A percentile compares a stretch with the other conserved stretches of the same genome.
These are phyloP conservation scores for Colletotrichum orbiculare DNA, from an alignment of 2,329 filamentous ascomycete species.

Conservation along the genomic window DNA sequence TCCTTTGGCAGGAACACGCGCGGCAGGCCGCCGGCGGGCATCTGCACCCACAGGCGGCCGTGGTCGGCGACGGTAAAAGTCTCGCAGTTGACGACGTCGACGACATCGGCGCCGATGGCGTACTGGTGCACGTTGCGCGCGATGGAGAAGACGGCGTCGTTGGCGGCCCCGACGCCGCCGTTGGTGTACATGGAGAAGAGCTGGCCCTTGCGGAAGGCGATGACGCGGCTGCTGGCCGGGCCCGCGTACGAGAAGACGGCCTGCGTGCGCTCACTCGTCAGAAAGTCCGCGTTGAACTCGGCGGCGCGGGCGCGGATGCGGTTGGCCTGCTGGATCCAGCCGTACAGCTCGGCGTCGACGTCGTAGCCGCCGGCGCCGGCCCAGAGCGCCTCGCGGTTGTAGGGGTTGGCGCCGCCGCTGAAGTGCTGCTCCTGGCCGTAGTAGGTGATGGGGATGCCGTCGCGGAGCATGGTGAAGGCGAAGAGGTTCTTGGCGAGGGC, in stretches of 20 bases:
- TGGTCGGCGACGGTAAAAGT: slow-evolving; percentile 27
- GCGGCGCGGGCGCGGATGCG: slow-evolving; percentile 51
- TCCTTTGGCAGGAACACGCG: slow-evolving; percentile 33
- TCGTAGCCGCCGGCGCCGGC: slow-evolving; percentile 55
- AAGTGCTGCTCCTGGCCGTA: slow-evolving; percentile 74
- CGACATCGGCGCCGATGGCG: slow-evolving; percentile 44
- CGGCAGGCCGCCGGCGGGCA: slow-evolving; percentile 32
- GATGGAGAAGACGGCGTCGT: slow-evolving; percentile 46
- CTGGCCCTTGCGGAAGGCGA: slow-evolving; percentile 35
- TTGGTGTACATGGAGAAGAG: slow-evolving; percentile 50
- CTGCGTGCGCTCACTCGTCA: slow-evolving; percentile 25
- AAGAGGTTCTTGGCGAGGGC: slow-evolving; percentile 70
- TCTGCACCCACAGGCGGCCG: slow-evolving; percentile 34
- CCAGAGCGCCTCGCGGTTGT: slow-evolving; percentile 69
- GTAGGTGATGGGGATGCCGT: slow-evolving; percentile 74
- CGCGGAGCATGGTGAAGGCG: slow-evolving; percentile 67
- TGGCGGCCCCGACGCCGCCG: slow-evolving; percentile 46
- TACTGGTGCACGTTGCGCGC: slow-evolving; percentile 50
- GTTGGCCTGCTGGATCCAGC: slow-evolving; percentile 59
- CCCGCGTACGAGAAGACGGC: slow-evolving; percentile 29
- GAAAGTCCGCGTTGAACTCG: slow-evolving; percentile 19
- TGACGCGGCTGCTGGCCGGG: slow-evolving; percentile 29
- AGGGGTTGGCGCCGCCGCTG: slow-evolving; percentile 56
- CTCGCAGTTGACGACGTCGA: slow-evolving; percentile 57
- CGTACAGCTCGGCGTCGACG: slow-evolving; percentile 59